Evolutionary conservation across 2,329 filamentous ascomycete genomes (phyloP).

Genomic region (Sordariomycetes sp.): DNA sequence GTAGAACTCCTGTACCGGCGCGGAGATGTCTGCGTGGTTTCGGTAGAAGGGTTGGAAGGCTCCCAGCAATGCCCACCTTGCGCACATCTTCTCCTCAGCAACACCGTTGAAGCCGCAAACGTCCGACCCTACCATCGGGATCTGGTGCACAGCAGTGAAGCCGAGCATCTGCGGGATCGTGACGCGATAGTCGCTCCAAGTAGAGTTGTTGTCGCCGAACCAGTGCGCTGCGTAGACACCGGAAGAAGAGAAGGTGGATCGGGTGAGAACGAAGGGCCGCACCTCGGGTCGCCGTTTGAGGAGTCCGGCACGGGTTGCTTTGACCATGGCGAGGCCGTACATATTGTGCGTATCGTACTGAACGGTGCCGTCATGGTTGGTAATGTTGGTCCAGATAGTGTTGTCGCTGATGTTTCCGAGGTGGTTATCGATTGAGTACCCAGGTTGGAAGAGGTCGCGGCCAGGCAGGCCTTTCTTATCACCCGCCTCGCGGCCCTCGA

Average conservation of each 20-base stretch:
- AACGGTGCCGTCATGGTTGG: slow-evolving; percentile 55
- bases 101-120: slow-evolving; percentile 64
- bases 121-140: slow-evolving; percentile 60
- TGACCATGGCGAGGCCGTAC: slow-evolving; percentile 63
- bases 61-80: slow-evolving; percentile 55
- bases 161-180: slow-evolving; percentile 8
- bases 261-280: slow-evolving; percentile 61
- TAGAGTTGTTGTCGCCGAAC: slow-evolving; percentile 46
- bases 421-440: slow-evolving; percentile 7
- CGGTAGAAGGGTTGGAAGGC: slow-evolving; percentile 60
- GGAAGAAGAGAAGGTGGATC: slow-evolving; percentile 46
- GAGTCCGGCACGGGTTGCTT: slow-evolving; percentile 41
- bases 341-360: slow-evolving; percentile 71
- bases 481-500: not conserved
- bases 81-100: slow-evolving; percentile 51
- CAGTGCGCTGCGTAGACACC: slow-evolving; percentile 52
- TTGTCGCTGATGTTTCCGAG: slow-evolving; percentile 41
- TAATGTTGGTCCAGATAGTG: slow-evolving; percentile 57
- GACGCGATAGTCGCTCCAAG: slow-evolving; percentile 44
- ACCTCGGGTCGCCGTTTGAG: slow-evolving; percentile 47
- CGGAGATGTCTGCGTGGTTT: slow-evolving; percentile 46
- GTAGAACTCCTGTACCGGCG: slow-evolving; percentile 53
- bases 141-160: slow-evolving; percentile 47
- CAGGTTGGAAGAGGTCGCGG: slow-evolving; percentile 9
- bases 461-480: slow-evolving; percentile 9